A percentile compares a stretch with the other conserved stretches of the same genome.
Evolutionary conservation across 1,284 basidiomycete species (phyloP).

Genomic region (Stygiomarasmius scandens): DNA sequence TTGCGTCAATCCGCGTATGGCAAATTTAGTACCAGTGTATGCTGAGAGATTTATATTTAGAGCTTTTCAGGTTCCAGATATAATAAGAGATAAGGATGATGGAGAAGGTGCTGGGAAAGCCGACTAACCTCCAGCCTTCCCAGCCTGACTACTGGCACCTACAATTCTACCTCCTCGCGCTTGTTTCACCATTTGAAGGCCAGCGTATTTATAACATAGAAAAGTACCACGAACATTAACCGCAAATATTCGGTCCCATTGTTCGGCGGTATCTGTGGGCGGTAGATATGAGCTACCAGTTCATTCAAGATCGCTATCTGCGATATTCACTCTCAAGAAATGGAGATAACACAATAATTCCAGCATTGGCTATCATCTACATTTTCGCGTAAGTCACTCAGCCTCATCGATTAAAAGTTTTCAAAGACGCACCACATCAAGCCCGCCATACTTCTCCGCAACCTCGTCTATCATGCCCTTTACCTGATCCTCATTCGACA

Average conservation of each 20-base stretch:
- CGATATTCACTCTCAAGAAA: conserved; percentile 33
- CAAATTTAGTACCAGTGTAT: conserved; percentile 13
- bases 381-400: conserved; percentile 5
- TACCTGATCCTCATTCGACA: conserved; percentile 39
- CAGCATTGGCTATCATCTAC: conserved; percentile 40
- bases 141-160: conserved; percentile 36
- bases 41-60: not conserved
- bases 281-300: not conserved
- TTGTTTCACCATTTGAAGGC: conserved; percentile 31
- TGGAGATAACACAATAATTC: conserved; percentile 22
- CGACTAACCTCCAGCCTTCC: conserved; percentile 32
- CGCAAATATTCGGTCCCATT: conserved; percentile 17
- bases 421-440: conserved; percentile 42
- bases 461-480: conserved; percentile 32
- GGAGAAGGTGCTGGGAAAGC: not conserved
- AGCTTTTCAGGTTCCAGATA: not conserved
- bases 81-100: not conserved
- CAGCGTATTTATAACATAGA: conserved; percentile 32
- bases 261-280: conserved; percentile 14
- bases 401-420: not conserved
- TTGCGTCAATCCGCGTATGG: conserved; percentile 15
- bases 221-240: conserved; percentile 22
- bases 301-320: too few relatives aligned
- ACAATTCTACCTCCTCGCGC: conserved; percentile 40
- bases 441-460: conserved; percentile 32